Base-by-base conservation (phyloP, 1,284 basidiomycete species). In the Cystobasidium slooffiae region DNA sequence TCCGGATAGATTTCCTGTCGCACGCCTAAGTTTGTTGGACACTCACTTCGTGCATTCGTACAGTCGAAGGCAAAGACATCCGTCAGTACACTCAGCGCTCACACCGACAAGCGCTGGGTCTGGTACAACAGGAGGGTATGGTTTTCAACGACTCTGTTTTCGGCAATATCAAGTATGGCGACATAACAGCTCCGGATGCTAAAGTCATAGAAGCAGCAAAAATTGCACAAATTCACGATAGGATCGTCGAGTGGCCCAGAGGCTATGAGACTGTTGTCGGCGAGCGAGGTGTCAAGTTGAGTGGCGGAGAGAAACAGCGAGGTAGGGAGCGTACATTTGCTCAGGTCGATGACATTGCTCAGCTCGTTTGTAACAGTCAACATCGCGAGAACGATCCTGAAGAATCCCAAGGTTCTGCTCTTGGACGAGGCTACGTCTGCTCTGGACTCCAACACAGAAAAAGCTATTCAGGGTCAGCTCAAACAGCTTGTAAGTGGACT, bases 41-140 rank as follows among this genome's bases (percentile, higher is more conserved):
- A 31, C 31, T 31, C 31, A 31, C 43, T 10, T n/a, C 5, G 31
- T 31, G 31, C 31, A 5, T 31, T 31, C 31, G 1, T 31, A 5
- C 55, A 56, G 89, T 95, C 76, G 92, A 96, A 79, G 92, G 91
- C 1, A 87, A 90, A 79, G 91, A 96, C 79, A 90, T 97, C 74
- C 87, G 90, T 46, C 89, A 93, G 77, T 87, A 96, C 16, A 94
- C 92, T 0, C 92, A 94, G 80, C 72, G 78, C 44, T 91, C 89
- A 73, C 84, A 95, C 58, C 86, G 93, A 55, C 87, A 88, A 77
- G 87, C 91, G 0, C 91, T 96, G 58, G 79, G 79, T 3, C 64
- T 84, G n/a, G 83, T 84, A 3, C 83, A 82, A 12, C 83, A 84
- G 53, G 83, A 92, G 51, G 49, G 56, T 2, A 59, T 43, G 14